phyloP scores from a whole-genome alignment of 1,284 basidiomycete genomes.

The Hymenochaete sp. region DNA sequence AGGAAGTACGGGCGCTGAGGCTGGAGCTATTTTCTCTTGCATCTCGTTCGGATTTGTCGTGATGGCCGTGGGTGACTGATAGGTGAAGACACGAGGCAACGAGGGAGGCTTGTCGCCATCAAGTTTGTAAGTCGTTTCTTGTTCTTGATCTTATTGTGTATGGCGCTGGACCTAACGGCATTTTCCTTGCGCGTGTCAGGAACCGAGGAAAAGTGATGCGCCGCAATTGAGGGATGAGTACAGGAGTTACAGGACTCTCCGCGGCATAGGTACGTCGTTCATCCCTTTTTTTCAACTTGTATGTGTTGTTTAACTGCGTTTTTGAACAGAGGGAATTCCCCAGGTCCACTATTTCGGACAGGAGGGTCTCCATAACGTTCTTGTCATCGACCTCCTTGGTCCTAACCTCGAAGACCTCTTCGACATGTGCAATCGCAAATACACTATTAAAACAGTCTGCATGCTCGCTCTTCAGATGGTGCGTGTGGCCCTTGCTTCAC shows the following conservation, averaged over 20 bases:
- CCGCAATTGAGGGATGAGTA: slow-evolving; percentile 97
- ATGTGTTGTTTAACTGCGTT: not conserved
- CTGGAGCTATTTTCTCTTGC: too few species aligned
- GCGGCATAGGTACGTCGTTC: slow-evolving; percentile 65
- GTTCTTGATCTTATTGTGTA: slow-evolving; percentile 12
- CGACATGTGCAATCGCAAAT: slow-evolving; percentile 98
- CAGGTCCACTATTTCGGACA: slow-evolving; percentile 99
- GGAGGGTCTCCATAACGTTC: slow-evolving; percentile 94
- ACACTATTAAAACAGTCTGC: slow-evolving; percentile 94
- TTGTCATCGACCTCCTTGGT: slow-evolving; percentile 95
- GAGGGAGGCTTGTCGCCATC: slow-evolving; percentile 79
- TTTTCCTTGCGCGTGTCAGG: slow-evolving; percentile 46
- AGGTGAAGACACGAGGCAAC: slow-evolving; percentile 86
- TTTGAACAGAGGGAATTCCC: slow-evolving; percentile 77
- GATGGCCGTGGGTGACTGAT: too few species aligned
- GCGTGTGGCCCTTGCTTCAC: slow-evolving; percentile 26
- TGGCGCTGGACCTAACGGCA: slow-evolving; percentile 7
- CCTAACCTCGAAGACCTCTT: slow-evolving; percentile 96
- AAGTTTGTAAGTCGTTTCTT: slow-evolving; percentile 55
- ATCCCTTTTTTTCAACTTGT: not conserved
- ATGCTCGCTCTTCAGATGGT: slow-evolving; percentile 99
- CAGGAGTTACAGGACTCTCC: slow-evolving; percentile 91
- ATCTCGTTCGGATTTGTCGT: too few species aligned
- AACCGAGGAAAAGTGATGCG: slow-evolving; percentile 97
- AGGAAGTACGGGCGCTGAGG: too few species aligned